Evolutionary conservation across 495 filamentous ascomycete genomes (phyloP).

Genomic region (Clavariopsis aquatica): DNA sequence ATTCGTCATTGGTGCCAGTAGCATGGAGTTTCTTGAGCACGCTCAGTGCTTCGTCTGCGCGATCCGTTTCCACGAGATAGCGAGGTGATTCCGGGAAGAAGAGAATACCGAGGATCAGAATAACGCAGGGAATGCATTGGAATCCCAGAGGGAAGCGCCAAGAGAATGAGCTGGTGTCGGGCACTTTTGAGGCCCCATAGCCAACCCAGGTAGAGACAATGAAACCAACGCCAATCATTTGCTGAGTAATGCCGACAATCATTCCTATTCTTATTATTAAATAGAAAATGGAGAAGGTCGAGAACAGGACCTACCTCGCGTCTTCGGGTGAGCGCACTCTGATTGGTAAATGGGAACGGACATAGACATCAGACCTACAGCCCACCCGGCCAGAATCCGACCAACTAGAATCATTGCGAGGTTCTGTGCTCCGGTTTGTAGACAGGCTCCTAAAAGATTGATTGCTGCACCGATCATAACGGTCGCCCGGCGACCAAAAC

Average conservation of each 20-base stretch:
- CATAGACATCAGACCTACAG: slow-evolving; percentile 53
- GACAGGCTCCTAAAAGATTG: slow-evolving; percentile 43
- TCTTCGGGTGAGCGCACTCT: slow-evolving; percentile 48
- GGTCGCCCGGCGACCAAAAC: slow-evolving; percentile 51
- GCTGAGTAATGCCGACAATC: slow-evolving; percentile 57
- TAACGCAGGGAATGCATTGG: slow-evolving; percentile 58
- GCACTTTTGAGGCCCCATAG: slow-evolving; percentile 41
- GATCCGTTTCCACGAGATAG: slow-evolving; percentile 61
- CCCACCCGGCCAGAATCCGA: slow-evolving; percentile 63
- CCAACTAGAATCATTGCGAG: slow-evolving; percentile 60
- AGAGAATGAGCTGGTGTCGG: slow-evolving; percentile 51
- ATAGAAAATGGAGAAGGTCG: slow-evolving; percentile 44
- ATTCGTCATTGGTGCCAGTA: slow-evolving; percentile 59
- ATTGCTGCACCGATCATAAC: slow-evolving; percentile 48
- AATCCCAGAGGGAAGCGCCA: slow-evolving; percentile 61
- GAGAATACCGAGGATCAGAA: slow-evolving; percentile 57
- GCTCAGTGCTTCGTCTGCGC: slow-evolving; percentile 54
- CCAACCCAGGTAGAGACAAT: slow-evolving; percentile 45
- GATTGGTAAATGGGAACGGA: slow-evolving; percentile 53
- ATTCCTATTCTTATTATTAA: slow-evolving; percentile 54
- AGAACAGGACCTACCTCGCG: slow-evolving; percentile 55
- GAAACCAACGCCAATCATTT: slow-evolving; percentile 62
- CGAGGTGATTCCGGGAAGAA: slow-evolving; percentile 58
- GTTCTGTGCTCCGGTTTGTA: slow-evolving; percentile 45
- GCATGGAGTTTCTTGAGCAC: slow-evolving; percentile 62